Base-by-base conservation (phyloP, 495 filamentous ascomycete genomes). In the Pyronema domesticum region DNA sequence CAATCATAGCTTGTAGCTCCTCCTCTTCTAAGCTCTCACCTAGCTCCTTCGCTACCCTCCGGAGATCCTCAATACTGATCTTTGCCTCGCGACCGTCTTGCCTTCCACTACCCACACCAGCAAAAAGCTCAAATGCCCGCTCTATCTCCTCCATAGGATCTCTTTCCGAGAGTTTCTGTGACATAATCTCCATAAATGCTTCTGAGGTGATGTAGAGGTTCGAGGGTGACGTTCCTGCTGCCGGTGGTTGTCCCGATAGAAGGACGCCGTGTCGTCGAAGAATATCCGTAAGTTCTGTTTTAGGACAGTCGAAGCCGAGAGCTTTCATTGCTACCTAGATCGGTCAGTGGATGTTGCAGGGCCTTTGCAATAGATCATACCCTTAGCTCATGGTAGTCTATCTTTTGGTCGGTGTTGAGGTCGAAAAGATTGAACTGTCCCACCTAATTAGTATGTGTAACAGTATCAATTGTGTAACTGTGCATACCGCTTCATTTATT, bases 301-400 rank as follows among this genome's bases (percentile, higher is more conserved):
- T 93, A 30, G 83, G 77, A 43, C 87, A 76, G 52, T 87, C 88
- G 75, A 96, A 96, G 60, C 89, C 89, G 13, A 96, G 80, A 6
- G 89, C 89, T 71, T 93, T 91, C 66, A 95, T 86, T 56, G 91
- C 86, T 44, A 65, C 62, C 60, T 64, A 17, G 34, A 51, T 35
- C 23, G 14, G 48, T 36, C 15, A 19, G 34, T 51, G 6, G 57
- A 50, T 49, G 39, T 30, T 17, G 6, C 10, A 48, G 17, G 30
- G 33, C 18, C 4, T 10, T 3, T 19, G 45, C 2, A 47, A 15
- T 7, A 3, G 10, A 19, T 19, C 1, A 23, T 47, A 95, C 93
- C 72, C 91, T 89, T 67, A 96, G 85, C 69, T 96, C 89, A 69
- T 94, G 89, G 78, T 95, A 95, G 69, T 95, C 89, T 59, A 96